Base-by-base conservation (phyloP, 441 rosid species). In the Erysimum cheiri region DNA sequence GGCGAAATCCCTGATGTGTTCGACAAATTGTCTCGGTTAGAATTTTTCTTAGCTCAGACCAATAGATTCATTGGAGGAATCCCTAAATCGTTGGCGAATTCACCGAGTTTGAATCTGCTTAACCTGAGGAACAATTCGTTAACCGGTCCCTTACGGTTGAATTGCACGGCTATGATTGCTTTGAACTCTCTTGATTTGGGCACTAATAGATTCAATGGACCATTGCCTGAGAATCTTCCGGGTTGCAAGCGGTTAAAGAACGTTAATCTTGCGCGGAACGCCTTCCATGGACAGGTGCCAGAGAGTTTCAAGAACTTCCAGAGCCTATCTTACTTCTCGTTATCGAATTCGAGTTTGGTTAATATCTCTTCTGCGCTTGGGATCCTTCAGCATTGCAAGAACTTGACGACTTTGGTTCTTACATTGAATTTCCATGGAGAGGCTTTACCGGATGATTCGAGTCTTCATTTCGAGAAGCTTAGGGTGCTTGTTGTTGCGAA, bases 61-160 rank as follows among this genome's bases (percentile, higher is more conserved):
- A 93, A 93, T 71, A 17, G 10, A 0, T 87, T 92, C 73, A 48
- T 2, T 2, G 95, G 95, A 41, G 62, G 76, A 3, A 82, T 92
- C 52, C 98, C 98, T 7, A 13, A 3, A 26, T 83, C 97, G 29
- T 71, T 93, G 75, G 82, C 88, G 12, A 87, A 80, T 71, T 87
- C 91, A 3, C 73, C 76, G 1, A 69, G 77, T 11, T 80, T 93
- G 70, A 70, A 64, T 53, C 72, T 77, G 67, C 87, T 93, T 37
- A 86, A 85, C 77, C 67, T 92, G 80, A 76, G 92, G 84, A 92
- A 92, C 73, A 92, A 92, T 67, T 86, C 96, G 0, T 60, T 92
- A 73, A 72, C 32, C 4, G 97, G 92, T 75, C 53, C 53, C 28
- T 66, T 92, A 39, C 8, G 4, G 26, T 84, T 90, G 65, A 87